Conservation (phyloP, 306 rosid genomes). For the Begonia peltatifolia region DNA sequence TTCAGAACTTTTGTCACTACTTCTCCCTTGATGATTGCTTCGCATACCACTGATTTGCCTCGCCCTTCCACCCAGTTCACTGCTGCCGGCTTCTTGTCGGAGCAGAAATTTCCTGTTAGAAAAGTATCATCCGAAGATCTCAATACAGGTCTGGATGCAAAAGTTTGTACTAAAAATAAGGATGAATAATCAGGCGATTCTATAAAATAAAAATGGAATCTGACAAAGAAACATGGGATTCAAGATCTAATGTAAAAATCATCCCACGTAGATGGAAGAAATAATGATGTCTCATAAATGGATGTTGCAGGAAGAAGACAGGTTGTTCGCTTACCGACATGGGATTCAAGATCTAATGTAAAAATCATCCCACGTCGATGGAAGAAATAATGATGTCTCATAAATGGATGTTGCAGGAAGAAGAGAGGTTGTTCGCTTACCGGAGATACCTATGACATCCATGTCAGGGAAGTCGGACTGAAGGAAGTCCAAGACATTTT, state of each 20-base stretch:
- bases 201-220: too few relatives aligned
- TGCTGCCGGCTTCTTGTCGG: constrained; percentile 86
- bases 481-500: constrained; percentile 59
- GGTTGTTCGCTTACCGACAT: constrained; percentile 18
- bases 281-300: too few relatives aligned
- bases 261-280: too few relatives aligned
- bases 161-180: too few relatives aligned
- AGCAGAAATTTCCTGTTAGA: constrained; percentile 52
- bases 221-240: too few relatives aligned
- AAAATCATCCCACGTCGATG: too few relatives aligned
- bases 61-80: constrained; percentile 96
- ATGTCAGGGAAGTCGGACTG: constrained; percentile 65
- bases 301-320: neutral
- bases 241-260: too few relatives aligned
- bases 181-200: too few relatives aligned
- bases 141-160: too few relatives aligned
- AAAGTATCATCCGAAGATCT: neutral
- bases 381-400: too few relatives aligned
- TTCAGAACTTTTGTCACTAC: constrained; percentile 72
- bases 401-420: neutral
- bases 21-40: constrained; percentile 59
- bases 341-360: too few relatives aligned
- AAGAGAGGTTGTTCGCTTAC: constrained; percentile 11
- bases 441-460: constrained; percentile 88
- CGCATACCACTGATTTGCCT: constrained; percentile 83